phyloP scores from a whole-genome alignment of 305 asterid genomes.

The Stenogyne calaminthoides region DNA sequence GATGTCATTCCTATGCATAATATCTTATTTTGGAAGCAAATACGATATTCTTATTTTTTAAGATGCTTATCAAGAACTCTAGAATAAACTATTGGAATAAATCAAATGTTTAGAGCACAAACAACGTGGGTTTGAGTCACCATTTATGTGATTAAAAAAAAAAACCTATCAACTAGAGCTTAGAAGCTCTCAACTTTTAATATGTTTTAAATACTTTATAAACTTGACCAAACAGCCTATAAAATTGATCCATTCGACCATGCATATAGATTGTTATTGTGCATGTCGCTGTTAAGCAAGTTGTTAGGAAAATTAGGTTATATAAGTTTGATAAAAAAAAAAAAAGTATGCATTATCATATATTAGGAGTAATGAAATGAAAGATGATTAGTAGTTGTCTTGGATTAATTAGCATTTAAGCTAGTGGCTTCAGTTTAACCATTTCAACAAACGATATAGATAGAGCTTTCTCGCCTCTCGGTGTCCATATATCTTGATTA shows the following conservation, averaged over 20 bases:
- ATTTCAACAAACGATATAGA: neutral
- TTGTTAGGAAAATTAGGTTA: slow-evolving; percentile 1
- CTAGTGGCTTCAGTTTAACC: neutral
- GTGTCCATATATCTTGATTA: neutral
- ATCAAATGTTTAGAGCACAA: too few relatives aligned
- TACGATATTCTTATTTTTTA: too few relatives aligned
- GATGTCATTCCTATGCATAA: too few relatives aligned
- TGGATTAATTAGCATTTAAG: slow-evolving; percentile 8
- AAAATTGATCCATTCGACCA: neutral
- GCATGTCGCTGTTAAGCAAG: neutral
- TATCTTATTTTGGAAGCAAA: too few relatives aligned
- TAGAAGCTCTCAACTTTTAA: too few relatives aligned
- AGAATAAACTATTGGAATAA: too few relatives aligned
- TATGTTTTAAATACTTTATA: too few relatives aligned
- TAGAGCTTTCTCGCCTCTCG: too few relatives aligned
- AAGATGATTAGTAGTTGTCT: neutral
- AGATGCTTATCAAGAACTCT: too few relatives aligned
- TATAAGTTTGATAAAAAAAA: neutral
- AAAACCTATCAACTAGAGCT: too few relatives aligned
- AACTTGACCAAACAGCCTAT: neutral
- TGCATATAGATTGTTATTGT: neutral
- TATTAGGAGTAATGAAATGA: neutral
- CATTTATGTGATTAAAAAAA: too few relatives aligned
- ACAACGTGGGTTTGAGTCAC: too few relatives aligned
- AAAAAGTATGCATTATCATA: neutral